Evolutionary conservation across 768 basidiomycete genomes (phyloP).

Genomic region (Calvatia gigantea): DNA sequence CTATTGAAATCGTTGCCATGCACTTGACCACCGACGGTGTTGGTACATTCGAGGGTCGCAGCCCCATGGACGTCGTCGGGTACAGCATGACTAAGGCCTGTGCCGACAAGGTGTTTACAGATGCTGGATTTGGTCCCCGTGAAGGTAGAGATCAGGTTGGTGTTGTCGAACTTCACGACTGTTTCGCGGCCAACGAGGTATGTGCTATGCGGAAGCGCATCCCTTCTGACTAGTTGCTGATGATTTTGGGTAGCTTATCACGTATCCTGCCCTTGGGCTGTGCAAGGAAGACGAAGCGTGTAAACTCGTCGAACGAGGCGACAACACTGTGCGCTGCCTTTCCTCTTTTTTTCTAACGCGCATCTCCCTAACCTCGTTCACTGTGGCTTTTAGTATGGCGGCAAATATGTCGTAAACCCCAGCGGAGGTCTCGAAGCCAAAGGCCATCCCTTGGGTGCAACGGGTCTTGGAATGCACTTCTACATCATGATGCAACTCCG

Average conservation of each 20-base stretch:
- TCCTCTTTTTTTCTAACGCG: not conserved
- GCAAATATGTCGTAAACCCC: constrained; percentile 82
- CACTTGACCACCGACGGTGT: constrained; percentile 65
- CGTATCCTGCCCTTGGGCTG: constrained; percentile 78
- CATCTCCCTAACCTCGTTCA: not conserved
- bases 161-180: constrained; percentile 86
- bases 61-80: constrained; percentile 81
- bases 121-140: constrained; percentile 66
- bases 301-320: constrained; percentile 67
- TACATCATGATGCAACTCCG: constrained; percentile 83
- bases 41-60: constrained; percentile 59
- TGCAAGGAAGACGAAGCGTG: constrained; percentile 65
- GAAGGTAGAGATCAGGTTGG: constrained; percentile 70
- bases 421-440: constrained; percentile 88
- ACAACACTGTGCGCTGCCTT: constrained; percentile 62
- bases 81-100: constrained; percentile 70
- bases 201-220: constrained; percentile 8
- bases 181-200: constrained; percentile 82
- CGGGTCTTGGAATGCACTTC: constrained; percentile 84
- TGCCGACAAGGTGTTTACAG: constrained; percentile 64
- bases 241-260: constrained; percentile 53
- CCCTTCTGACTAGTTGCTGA: not conserved
- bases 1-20: constrained; percentile 75
- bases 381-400: constrained; percentile 72
- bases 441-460: constrained; percentile 82